These are phyloP conservation scores for Elsinoe fawcettii DNA, from an alignment of 2,329 filamentous ascomycete species.

Conservation along the genomic window DNA sequence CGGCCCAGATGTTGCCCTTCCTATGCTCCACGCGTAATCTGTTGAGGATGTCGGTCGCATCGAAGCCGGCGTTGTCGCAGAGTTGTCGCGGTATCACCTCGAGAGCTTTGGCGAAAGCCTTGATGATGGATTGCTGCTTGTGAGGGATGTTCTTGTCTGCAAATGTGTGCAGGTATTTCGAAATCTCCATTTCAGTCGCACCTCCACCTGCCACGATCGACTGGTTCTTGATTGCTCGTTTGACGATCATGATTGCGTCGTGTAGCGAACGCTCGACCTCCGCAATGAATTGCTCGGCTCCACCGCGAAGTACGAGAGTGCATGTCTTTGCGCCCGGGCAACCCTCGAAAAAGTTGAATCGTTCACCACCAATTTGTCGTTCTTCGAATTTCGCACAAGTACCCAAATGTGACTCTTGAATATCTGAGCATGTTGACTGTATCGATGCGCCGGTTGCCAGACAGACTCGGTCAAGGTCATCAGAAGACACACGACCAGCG, in stretches of 20 bases:
- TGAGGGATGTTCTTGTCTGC: constrained; percentile 86
- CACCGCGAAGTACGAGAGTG: constrained; percentile 88
- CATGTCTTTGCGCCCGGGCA: constrained; percentile 95
- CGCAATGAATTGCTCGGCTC: constrained; percentile 97
- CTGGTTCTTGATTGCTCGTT: constrained; percentile 91
- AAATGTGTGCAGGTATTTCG: constrained; percentile 82
- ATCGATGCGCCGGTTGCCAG: constrained; percentile 87
- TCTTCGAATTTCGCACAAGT: constrained; percentile 89
- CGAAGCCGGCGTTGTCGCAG: constrained; percentile 97
- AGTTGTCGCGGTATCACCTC: constrained; percentile 95
- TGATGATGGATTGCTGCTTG: constrained; percentile 97
- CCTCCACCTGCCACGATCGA: constrained; percentile 93
- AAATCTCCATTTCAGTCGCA: constrained; percentile 93
- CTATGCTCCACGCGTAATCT: constrained; percentile 91
- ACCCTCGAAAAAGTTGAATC: constrained; percentile 97
- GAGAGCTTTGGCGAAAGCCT: constrained; percentile 92
- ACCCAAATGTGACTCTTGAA: constrained; percentile 78
- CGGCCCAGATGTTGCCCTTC: constrained; percentile 87
- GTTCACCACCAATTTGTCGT: constrained; percentile 91
- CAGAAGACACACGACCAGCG: constrained; percentile 80
- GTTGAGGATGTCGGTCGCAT: constrained; percentile 96
- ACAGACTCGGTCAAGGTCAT: constrained; percentile 93
- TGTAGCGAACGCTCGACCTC: constrained; percentile 96
- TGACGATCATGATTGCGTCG: constrained; percentile 99
- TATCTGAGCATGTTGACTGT: constrained; percentile 95